Evolutionary conservation across 352 stramenopile species (phyloP), one percentile per base, ranked within the genome.

Genomic region (Phytophthora citricola): DNA sequence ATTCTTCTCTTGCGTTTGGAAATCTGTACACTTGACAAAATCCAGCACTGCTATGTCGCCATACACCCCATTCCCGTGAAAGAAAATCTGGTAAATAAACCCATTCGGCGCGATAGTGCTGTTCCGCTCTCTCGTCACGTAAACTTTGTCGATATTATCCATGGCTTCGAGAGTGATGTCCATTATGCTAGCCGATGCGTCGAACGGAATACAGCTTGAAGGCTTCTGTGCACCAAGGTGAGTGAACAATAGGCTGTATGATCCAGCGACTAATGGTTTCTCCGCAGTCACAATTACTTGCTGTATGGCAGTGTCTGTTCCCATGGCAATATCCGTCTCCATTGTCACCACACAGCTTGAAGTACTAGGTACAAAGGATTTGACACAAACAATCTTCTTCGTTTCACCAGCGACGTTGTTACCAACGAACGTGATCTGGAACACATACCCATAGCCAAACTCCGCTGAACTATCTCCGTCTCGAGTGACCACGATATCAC

Each of bases 91-190:
- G 40, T 93, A 95, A 5, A 93, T 58, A 52, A 85, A 92, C 0
- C 87, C 87, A 34, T 88, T 92, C 4, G 43, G 41, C 1, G 43
- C 54, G 4, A 47, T 29, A 24, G 32, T 39, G 22, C 31, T 40
- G 14, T 2, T 53, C 51, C 9, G 76, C 77, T 55, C 62, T 15
- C 77, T 78, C 5, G 81, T 89, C n/a, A 95, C 87, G 40, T 79
- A 91, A 11, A 93, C 85, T 10, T 78, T 78, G 66, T 95, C 87
- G 26, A 95, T 86, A 52, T 95, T 95, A 32, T 48, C 40, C 81
- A 95, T 82, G 1, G 51, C 38, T 31, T 74, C 52, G 0, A 95
- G 61, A 12, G 81, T 85, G 11, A 58, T 73, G 24, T 91, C 78
- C 71, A 95, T 79, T 0, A 74, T 63, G n/a, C 57, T 65, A 6